A percentile compares a stretch with the other conserved stretches of the same genome.
Evolutionary conservation across 2,329 filamentous ascomycete species (phyloP).

Genomic region (Pleoardoris graminearum): DNA sequence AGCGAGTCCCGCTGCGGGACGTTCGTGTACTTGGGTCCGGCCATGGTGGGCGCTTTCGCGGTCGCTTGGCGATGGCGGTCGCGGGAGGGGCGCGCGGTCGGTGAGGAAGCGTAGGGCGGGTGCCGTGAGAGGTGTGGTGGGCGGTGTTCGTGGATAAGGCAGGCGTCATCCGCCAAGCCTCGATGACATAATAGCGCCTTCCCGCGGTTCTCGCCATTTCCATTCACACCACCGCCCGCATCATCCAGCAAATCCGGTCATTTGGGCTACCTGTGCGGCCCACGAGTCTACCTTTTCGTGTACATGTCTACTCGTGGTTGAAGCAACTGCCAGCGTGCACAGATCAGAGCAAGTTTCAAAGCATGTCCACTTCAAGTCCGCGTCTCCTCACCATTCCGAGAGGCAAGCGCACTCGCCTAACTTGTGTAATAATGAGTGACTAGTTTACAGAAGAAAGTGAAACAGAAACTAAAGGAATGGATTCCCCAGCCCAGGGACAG

Average conservation of each 20-base stretch:
- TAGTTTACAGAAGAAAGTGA: too few species aligned
- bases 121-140: neutral
- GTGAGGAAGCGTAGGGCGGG: neutral
- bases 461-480: too few species aligned
- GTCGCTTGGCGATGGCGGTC: neutral
- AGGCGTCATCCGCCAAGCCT: slow-evolving; percentile 9
- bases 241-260: neutral
- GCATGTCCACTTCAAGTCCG: too few species aligned
- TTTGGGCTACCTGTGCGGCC: too few species aligned
- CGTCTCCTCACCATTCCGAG: too few species aligned
- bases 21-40: slow-evolving; percentile 78
- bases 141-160: slow-evolving; percentile 9
- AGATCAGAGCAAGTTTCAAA: too few species aligned
- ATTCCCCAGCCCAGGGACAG: too few species aligned
- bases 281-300: too few species aligned
- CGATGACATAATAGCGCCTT: slow-evolving; percentile 12
- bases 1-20: slow-evolving; percentile 87
- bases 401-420: too few species aligned
- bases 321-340: too few species aligned
- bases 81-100: neutral
- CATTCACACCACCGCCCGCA: neutral
- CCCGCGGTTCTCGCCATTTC: neutral
- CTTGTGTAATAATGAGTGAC: too few species aligned
- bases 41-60: slow-evolving; percentile 55
- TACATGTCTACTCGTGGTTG: too few species aligned